Evolutionary conservation across 805 yeast genomes (phyloP).

Genomic region (Candida yuanshanica): DNA sequence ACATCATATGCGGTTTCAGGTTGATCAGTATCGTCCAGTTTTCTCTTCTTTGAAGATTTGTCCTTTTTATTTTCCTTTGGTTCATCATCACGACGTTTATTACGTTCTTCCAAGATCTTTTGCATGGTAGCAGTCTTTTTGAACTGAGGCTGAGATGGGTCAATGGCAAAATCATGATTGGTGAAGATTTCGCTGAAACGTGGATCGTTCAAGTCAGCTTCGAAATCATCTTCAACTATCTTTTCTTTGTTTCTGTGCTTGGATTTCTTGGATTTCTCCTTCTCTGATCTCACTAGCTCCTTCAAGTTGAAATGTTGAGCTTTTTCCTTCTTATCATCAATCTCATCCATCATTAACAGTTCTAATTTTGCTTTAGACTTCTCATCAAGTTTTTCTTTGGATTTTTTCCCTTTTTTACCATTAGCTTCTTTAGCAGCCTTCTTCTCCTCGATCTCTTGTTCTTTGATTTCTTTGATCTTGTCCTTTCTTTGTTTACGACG

Average conservation of each 20-base stretch:
- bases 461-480: constrained; percentile 56
- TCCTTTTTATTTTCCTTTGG: neutral
- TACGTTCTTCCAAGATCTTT: constrained; percentile 70
- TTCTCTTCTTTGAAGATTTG: constrained; percentile 9
- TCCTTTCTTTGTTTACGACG: constrained; percentile 83
- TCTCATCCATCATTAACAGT: constrained; percentile 50
- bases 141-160: constrained; percentile 87
- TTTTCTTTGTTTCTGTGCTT: constrained; percentile 41
- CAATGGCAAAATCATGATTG: constrained; percentile 88
- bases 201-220: constrained; percentile 72
- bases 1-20: constrained; percentile 1
- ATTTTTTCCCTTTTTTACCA: constrained; percentile 24
- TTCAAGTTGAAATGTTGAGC: constrained; percentile 73
- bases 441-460: constrained; percentile 45
- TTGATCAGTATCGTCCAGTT: constrained; percentile 2
- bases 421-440: constrained; percentile 33
- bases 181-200: constrained; percentile 83
- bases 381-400: constrained; percentile 27
- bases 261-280: constrained; percentile 46
- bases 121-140: constrained; percentile 86
- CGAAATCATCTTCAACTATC: constrained; percentile 50
- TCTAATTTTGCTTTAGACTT: constrained; percentile 67
- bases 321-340: constrained; percentile 24
- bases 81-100: constrained; percentile 37
- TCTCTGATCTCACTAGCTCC: constrained; percentile 70